These are phyloP conservation scores for Coffea humblotiana DNA, from an alignment of 305 asterid genomes.

Conservation along the genomic window DNA sequence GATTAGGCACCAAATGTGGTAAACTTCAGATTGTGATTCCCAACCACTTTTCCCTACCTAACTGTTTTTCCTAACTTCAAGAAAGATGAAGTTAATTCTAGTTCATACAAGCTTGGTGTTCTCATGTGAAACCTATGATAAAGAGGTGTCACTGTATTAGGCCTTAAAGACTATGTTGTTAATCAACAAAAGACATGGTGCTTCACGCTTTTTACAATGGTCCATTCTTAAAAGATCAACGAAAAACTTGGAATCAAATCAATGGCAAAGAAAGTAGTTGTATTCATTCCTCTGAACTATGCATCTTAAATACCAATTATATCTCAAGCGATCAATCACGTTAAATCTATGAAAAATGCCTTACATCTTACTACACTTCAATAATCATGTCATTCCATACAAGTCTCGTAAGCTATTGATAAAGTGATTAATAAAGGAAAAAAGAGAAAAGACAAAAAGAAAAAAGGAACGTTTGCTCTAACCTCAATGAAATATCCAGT, in stretches of 20 bases:
- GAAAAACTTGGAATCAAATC: too few relatives aligned
- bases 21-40: background rate
- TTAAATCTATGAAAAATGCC: too few relatives aligned
- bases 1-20: background rate
- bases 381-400: background rate
- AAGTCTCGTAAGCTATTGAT: background rate
- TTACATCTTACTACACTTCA: background rate
- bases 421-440: background rate
- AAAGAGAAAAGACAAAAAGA: background rate
- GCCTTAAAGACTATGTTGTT: background rate
- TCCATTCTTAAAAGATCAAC: too few relatives aligned
- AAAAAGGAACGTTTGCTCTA: slow-evolving; percentile 5
- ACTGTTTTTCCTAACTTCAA: background rate
- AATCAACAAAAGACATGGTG: slow-evolving; percentile 3
- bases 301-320: too few relatives aligned
- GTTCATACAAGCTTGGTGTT: too few relatives aligned
- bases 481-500: slow-evolving; percentile 98
- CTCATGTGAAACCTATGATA: background rate
- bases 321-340: too few relatives aligned
- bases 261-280: too few relatives aligned
- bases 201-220: background rate
- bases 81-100: too few relatives aligned
- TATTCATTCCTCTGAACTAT: too few relatives aligned
- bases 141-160: background rate
- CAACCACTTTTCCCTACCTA: background rate